Conservation (phyloP, 305 asterid genomes). For the Caryopteris hybrid region DNA sequence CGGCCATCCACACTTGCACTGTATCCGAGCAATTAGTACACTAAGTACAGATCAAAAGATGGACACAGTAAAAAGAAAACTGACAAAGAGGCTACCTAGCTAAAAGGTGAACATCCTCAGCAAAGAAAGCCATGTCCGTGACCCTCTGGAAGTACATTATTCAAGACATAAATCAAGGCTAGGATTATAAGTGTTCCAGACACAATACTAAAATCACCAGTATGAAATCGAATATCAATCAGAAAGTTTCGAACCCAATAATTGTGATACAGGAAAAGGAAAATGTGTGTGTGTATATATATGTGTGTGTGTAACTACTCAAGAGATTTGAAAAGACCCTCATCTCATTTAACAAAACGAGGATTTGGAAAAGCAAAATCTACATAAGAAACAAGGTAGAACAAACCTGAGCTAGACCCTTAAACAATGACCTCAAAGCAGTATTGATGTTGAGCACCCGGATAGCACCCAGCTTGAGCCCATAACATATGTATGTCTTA, state of each 20-base stretch:
- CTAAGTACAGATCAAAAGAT: constrained; percentile 12
- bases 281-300: no score
- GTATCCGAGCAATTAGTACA: constrained; percentile 22
- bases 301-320: no score
- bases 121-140: constrained; percentile 97
- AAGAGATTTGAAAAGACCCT: no score
- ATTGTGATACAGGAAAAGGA: no score
- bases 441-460: constrained; percentile 87
- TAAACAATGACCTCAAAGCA: constrained; percentile 82
- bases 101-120: constrained; percentile 92
- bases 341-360: no score
- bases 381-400: neutral
- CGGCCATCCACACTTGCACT: constrained; percentile 96
- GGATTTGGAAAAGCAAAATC: neutral
- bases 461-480: constrained; percentile 76
- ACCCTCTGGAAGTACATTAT: constrained; percentile 66
- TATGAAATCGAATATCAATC: neutral
- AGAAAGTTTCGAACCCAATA: neutral
- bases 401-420: constrained; percentile 83
- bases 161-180: constrained; percentile 14
- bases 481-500: constrained; percentile 83
- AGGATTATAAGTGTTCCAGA: neutral
- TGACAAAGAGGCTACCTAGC: constrained; percentile 56
- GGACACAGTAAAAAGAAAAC: constrained; percentile 14
- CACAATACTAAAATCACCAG: neutral